These are phyloP conservation scores for Arachnomyces sp. DNA, from an alignment of 2,329 filamentous ascomycete genomes.

Conservation along the genomic window DNA sequence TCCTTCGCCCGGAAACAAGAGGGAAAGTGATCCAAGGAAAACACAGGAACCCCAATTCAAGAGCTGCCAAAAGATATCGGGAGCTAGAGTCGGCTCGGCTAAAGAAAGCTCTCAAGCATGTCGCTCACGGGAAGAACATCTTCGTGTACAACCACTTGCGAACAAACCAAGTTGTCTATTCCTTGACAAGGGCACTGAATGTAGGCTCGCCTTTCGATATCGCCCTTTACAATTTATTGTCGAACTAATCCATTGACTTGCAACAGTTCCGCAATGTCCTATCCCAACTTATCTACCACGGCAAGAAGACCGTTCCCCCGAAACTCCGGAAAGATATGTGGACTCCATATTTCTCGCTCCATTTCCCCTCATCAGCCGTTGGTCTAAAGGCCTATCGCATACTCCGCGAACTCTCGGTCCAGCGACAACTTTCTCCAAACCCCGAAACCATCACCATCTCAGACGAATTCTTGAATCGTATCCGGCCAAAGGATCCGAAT, in stretches of 20 bases:
- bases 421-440: conserved; percentile 49
- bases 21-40: conserved; percentile 35
- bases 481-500: conserved; percentile 30
- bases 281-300: conserved; percentile 54
- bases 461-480: conserved; percentile 35
- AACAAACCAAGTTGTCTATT: conserved; percentile 60
- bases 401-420: conserved; percentile 53
- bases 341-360: conserved; percentile 52
- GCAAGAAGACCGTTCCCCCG: conserved; percentile 56
- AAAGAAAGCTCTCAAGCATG: conserved; percentile 39
- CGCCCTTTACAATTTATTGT: conserved; percentile 3
- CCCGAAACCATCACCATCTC: conserved; percentile 37
- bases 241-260: neutral
- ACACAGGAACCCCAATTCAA: conserved; percentile 30
- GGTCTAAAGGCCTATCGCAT: conserved; percentile 51
- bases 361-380: conserved; percentile 43
- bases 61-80: conserved; percentile 34
- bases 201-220: conserved; percentile 27
- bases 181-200: conserved; percentile 48
- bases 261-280: conserved; percentile 45
- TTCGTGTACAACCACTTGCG: conserved; percentile 55
- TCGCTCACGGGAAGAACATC: conserved; percentile 51
- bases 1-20: conserved; percentile 11
- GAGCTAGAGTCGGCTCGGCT: conserved; percentile 32
- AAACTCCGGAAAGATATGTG: conserved; percentile 56